Base-by-base conservation (phyloP, 208 protist genomes). In the Balamuthia mandrillaris region DNA sequence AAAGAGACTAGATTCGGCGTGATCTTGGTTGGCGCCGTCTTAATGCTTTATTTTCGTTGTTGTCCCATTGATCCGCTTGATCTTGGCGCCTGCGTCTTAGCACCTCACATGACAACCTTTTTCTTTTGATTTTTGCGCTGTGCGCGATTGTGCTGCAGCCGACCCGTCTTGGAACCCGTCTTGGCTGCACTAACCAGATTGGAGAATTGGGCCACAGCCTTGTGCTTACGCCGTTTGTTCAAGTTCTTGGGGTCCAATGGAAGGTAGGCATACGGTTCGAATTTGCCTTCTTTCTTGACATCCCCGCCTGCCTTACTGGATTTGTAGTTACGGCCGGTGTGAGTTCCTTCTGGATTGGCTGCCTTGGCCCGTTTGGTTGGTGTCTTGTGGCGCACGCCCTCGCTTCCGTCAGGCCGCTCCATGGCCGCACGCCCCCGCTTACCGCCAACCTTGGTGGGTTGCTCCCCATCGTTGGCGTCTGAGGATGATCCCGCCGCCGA, bases 201-300 rank as follows among this genome's bases (percentile, higher is more conserved):
- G 5, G n/a, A 41, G 37, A 33, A 72, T 41, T 72, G 63, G 2
- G 37, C 63, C 14, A 72, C 63, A n/a, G 63, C 63, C 63, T 72
- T 72, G 7, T 41, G 63, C 37, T 72, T 72, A 41, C 37, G 41
- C 37, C 63, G 63, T 27, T 72, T 72, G 63, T 72, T 72, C 37
- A 72, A 41, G 33, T 33, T 31, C 37, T 9, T 41, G 16, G 63
- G 63, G 18, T 72, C n/a, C 37, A 72, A 41, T 41, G 63, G 63
- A 2, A 72, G 35, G 33, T 72, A 72, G 33, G 63, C 63, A 41
- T 72, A 72, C 37, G 63, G 63, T 41, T 72, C 63, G 37, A 72
- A 6, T 27, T 63, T 63, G 56, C 63, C 29, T 27, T 35, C 63
- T 41, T 72, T 72, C 33, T 72, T 72, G 33, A 35, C 16, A 16